These are phyloP conservation scores for Kwoniella sp. DNA, from an alignment of 768 basidiomycete species.

Conservation along the genomic window DNA sequence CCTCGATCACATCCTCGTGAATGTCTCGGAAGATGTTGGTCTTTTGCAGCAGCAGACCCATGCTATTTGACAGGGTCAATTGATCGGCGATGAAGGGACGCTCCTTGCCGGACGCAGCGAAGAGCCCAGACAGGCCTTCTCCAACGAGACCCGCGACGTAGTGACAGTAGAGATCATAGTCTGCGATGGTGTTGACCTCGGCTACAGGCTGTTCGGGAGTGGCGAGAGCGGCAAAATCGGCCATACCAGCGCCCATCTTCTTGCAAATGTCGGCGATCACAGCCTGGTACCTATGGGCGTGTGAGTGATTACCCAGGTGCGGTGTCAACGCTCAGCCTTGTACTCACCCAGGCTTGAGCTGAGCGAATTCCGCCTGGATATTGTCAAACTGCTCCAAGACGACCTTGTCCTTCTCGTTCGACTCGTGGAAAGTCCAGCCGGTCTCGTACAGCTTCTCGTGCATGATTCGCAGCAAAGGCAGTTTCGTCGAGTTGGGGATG, in stretches of 20 bases:
- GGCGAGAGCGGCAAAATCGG: conserved; percentile 83
- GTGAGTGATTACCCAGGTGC: not conserved
- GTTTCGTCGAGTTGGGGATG: conserved; percentile 76
- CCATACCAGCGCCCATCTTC: conserved; percentile 94
- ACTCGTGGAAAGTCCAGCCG: conserved; percentile 83
- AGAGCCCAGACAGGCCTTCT: conserved; percentile 85
- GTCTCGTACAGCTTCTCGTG: conserved; percentile 71
- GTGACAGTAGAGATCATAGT: conserved; percentile 97
- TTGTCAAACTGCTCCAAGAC: conserved; percentile 77
- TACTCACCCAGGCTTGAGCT: conserved; percentile 60
- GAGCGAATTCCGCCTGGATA: conserved; percentile 73
- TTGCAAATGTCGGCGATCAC: conserved; percentile 75
- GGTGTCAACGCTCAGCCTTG: not conserved
- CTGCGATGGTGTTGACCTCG: conserved; percentile 66
- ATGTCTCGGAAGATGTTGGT: conserved; percentile 97
- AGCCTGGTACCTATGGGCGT: conserved; percentile 56
- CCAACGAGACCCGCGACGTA: conserved; percentile 97
- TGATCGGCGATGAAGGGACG: conserved; percentile 66
- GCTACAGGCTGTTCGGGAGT: conserved; percentile 59
- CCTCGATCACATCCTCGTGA: conserved; percentile 80
- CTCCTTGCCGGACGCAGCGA: conserved; percentile 80
- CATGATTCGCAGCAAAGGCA: conserved; percentile 76
- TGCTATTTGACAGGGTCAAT: conserved; percentile 82
- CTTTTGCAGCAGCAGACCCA: conserved; percentile 95
- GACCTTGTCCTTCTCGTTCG: conserved; percentile 80